Base-by-base conservation (phyloP, 768 basidiomycete genomes). In the Collybia sp. region DNA sequence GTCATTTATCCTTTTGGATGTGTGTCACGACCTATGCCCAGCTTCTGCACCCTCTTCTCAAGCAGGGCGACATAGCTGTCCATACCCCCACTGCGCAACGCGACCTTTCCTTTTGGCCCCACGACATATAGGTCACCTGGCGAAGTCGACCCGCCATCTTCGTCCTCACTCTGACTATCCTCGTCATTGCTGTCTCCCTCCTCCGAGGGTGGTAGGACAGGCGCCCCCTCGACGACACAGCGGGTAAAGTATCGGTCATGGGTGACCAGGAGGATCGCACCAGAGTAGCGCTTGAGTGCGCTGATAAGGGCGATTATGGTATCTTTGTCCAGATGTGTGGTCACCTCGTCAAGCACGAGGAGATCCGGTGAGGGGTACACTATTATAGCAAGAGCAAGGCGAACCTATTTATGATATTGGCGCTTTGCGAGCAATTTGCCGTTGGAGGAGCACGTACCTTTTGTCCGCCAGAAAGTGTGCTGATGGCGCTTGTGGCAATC, bases 301-400 rank as follows among this genome's bases (percentile, higher is more conserved):
- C 66, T 63, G 0, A 77, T 75, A 1, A 87, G 62, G 0, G 77
- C 78, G 47, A 71, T 61, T 30, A 85, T 77, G 2, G 81, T 84
- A 18, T 75, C 71, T 35, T 72, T 68, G 58, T 87, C 84, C 36
- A 87, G 61, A 62, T 87, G 85, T n/a, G 83, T 77, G 38, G 84
- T 82, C 4, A 82, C 77, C 58, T 87, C 85, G 51, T 79, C 76
- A 17, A 79, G 61, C 6, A 78, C 60, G 30, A 82, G 64, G 4
- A 82, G 66, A 49, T 79, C 72, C 5, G 83, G 82, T 2, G 74
- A 59, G 6, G 68, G 62, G 52, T 73, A 81, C 17, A 82, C 68
- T 15, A 84, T 62, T 44, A 75, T 58, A 1, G 77, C 77, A 12
- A 86, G 64, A 1, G 80, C 81, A 12, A 85, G 66, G 9, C 83